Base-by-base conservation (phyloP, 306 rosid species). In the Neltuma alba region DNA sequence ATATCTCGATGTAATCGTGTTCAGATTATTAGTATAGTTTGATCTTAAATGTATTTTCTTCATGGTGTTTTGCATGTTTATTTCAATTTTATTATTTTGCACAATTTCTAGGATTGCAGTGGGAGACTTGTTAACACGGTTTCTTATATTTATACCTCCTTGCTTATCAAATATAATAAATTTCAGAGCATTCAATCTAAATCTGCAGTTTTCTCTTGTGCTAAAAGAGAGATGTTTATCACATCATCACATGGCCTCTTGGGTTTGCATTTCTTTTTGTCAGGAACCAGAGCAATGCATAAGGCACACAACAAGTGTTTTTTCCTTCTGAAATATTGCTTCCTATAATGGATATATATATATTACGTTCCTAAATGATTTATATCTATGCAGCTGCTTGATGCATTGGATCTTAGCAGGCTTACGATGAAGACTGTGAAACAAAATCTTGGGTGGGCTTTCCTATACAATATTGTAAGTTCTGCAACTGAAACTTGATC, bases 401-500 rank as follows among this genome's bases (percentile, higher is more conserved):
- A 94, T 87, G 97, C 97, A 42, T 89, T 92, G 99, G 99, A 92
- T 83, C 93, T 94, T 62, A 92, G 99, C 86, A 89, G 88, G 87
- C 85, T 88, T 58, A 94, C 99, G 72, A 94, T 94, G 97, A 92
- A 85, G 86, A 94, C 97, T 8, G 92, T 94, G 73, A 92, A 89
- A 88, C 97, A 94, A 87, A 94, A 92, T 85, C 97, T 94, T 45
- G 93, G 99, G 93, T 94, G 97, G 99, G 99, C 97, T 86, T 94
- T 94, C 76, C 83, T 89, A 12, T 94, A 94, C 87, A 94, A 94
- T 75, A 92, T 91, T 37, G 99, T 92, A 87, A 89, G 99, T 92
- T 85, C 45, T 48, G 76, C 74, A 34, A 55, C 62, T 47, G 57
- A 63, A 64, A 37, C 30, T 38, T 76, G 62, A 82, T 79, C 45